A percentile compares a stretch with the other conserved stretches of the same genome.
phyloP scores from a whole-genome alignment of 129 eudicot species.

The Artemisia tridentata region DNA sequence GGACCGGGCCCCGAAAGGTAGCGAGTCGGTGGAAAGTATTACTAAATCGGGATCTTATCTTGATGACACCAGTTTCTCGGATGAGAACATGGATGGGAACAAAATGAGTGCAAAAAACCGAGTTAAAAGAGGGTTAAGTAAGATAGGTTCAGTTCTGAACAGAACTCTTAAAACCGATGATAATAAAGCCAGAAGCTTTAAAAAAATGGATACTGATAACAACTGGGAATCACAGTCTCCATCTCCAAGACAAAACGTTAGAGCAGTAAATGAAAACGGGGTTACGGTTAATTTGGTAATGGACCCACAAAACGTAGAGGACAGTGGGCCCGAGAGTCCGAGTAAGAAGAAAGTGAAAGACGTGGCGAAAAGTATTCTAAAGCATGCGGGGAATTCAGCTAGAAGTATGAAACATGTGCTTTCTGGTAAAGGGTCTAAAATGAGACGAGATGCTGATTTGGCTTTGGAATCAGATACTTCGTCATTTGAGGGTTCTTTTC shows the following conservation, averaged over 20 bases:
- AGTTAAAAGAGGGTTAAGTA: slow-evolving; percentile 34
- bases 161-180: slow-evolving; percentile 30
- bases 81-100: slow-evolving; percentile 30
- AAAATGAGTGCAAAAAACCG: slow-evolving; percentile 20
- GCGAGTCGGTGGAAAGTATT: slow-evolving; percentile 33
- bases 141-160: slow-evolving; percentile 32
- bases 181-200: slow-evolving; percentile 19
- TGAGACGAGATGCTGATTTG: slow-evolving; percentile 41
- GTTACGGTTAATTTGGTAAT: slow-evolving; percentile 55
- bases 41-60: slow-evolving; percentile 21
- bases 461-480: slow-evolving; percentile 48
- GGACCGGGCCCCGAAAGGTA: slow-evolving; percentile 30
- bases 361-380: slow-evolving; percentile 60
- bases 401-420: slow-evolving; percentile 44
- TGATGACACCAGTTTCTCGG: slow-evolving; percentile 29
- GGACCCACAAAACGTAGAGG: slow-evolving; percentile 34
- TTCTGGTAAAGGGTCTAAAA: slow-evolving; percentile 53
- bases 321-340: slow-evolving; percentile 38
- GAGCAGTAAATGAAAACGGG: slow-evolving; percentile 45
- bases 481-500: slow-evolving; percentile 44
- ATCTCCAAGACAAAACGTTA: slow-evolving; percentile 55
- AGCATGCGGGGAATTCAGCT: slow-evolving; percentile 77
- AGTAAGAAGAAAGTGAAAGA: slow-evolving; percentile 42
- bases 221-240: slow-evolving; percentile 36
- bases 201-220: slow-evolving; percentile 21